These are phyloP conservation scores for Pyrus pyrifolia DNA, from an alignment of 306 rosid genomes.

Conservation along the genomic window DNA sequence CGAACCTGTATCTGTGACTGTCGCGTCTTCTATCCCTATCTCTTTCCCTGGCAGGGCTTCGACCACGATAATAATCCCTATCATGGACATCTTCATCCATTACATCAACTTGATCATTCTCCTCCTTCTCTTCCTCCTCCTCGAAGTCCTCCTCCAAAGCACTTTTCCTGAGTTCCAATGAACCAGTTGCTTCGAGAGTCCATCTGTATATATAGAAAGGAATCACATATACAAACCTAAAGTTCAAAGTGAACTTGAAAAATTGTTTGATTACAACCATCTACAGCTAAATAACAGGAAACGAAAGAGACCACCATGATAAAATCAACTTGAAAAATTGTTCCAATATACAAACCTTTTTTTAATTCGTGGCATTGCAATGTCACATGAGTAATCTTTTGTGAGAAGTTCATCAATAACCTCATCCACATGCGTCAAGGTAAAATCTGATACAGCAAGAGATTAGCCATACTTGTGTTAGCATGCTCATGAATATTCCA, in stretches of 20 bases:
- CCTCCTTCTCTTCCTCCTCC: constrained; percentile 98
- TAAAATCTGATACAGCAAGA: constrained; percentile 42
- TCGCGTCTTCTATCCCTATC: constrained; percentile 90
- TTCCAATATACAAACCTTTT: constrained; percentile 39
- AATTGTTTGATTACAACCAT: too few relatives aligned
- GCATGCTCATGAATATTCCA: background rate
- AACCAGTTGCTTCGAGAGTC: constrained; percentile 66
- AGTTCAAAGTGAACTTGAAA: too few relatives aligned
- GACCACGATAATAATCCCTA: constrained; percentile 77
- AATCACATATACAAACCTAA: background rate
- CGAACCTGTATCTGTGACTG: constrained; percentile 79
- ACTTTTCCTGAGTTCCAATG: constrained; percentile 73
- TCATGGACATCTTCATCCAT: constrained; percentile 61
- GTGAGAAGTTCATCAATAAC: constrained; percentile 93
- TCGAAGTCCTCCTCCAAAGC: constrained; percentile 97
- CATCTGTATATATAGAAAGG: constrained; percentile 35
- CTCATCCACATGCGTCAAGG: constrained; percentile 93
- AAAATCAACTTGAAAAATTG: background rate
- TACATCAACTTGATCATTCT: constrained; percentile 63
- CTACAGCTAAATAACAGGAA: background rate
- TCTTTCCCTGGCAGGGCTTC: constrained; percentile 83
- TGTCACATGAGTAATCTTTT: constrained; percentile 80
- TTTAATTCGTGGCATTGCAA: constrained; percentile 90
- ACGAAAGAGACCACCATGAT: background rate
- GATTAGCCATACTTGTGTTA: constrained; percentile 2